Evolutionary conservation across 306 rosid species (phyloP).

Genomic region (Vicia faba): DNA sequence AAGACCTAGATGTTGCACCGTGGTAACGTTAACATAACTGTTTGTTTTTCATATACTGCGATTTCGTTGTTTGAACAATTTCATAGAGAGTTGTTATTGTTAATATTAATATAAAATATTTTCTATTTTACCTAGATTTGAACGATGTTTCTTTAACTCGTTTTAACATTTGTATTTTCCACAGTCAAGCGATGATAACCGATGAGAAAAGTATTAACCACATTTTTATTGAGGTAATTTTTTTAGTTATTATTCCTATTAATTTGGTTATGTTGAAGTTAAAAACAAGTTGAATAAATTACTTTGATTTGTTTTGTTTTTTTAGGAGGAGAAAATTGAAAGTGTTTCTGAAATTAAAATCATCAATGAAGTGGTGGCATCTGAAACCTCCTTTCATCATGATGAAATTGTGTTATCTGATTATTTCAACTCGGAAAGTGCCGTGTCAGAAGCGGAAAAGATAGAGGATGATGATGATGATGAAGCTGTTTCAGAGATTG

Average conservation of each 20-base stretch:
- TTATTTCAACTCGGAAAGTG: conserved; percentile 37
- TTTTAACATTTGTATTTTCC: background rate
- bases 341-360: background rate
- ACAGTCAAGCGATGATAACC: conserved; percentile 1
- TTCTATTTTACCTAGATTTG: background rate
- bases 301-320: conserved; percentile 15
- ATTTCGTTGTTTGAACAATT: background rate
- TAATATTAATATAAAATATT: background rate
- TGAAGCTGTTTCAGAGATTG: background rate
- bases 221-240: conserved; percentile 37
- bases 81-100: background rate
- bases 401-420: conserved; percentile 38
- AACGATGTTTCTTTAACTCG: background rate
- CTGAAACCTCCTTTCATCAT: background rate
- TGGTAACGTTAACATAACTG: background rate
- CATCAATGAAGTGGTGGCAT: conserved; percentile 5
- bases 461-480: background rate
- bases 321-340: conserved; percentile 37
- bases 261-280: background rate
- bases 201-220: background rate
- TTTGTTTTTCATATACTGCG: background rate
- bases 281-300: background rate
- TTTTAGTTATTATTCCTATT: background rate
- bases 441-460: background rate
- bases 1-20: conserved; percentile 15